A percentile compares a stretch with the other conserved stretches of the same genome.
These are phyloP conservation scores for Emergomyces orientalis DNA, from an alignment of 2,329 filamentous ascomycete genomes.

Conservation along the genomic window DNA sequence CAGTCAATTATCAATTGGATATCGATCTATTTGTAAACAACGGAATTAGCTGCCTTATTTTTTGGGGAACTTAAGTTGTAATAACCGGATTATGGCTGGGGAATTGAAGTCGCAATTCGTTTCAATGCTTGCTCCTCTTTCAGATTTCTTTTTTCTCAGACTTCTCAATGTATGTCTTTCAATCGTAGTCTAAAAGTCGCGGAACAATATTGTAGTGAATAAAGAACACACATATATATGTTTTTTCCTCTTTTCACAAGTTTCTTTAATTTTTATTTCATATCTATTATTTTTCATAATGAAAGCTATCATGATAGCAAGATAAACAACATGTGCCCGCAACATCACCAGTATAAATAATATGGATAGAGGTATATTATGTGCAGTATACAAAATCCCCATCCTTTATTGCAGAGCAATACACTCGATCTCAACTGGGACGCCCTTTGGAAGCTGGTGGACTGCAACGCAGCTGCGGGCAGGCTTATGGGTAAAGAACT, in stretches of 20 bases:
- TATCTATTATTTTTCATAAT: background rate
- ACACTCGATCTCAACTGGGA: constrained; percentile 57
- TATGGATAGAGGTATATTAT: background rate
- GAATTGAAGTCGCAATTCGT: background rate
- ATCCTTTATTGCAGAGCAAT: constrained; percentile 45
- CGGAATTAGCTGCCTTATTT: background rate
- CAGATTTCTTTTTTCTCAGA: too few species aligned
- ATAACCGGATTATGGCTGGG: background rate
- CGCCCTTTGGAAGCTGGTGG: constrained; percentile 53
- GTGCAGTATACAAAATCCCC: background rate
- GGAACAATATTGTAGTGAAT: too few species aligned
- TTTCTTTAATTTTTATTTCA: background rate
- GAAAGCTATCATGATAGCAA: background rate
- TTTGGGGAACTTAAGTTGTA: background rate
- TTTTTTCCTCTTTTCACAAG: too few species aligned
- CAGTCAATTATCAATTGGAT: background rate
- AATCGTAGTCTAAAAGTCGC: too few species aligned
- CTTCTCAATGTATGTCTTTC: too few species aligned
- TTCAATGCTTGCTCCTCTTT: too few species aligned
- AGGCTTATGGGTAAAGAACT: constrained; percentile 59
- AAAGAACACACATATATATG: too few species aligned
- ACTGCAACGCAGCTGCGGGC: constrained; percentile 56
- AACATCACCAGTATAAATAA: background rate
- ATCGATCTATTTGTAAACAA: background rate
- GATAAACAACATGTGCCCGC: background rate